phyloP scores from a whole-genome alignment of 768 basidiomycete genomes.

The Suillus fuscotomentosus region DNA sequence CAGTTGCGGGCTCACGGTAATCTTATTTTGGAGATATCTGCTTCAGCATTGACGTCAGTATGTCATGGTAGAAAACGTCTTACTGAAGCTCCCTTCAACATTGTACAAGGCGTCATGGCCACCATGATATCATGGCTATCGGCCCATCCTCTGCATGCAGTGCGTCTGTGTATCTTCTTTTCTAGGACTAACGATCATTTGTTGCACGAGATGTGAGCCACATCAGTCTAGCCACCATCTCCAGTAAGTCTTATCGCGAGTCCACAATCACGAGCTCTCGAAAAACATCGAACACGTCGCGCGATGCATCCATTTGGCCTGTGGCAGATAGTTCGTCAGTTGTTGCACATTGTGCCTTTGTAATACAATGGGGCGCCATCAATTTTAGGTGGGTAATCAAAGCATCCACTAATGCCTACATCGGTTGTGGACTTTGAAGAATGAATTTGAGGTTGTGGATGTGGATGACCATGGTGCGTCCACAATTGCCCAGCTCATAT shows the following conservation, averaged over 20 bases:
- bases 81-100: not conserved
- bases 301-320: too few species aligned
- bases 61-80: not conserved
- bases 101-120: not conserved
- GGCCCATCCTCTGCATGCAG: not conserved
- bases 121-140: not conserved
- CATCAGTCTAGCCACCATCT: not conserved
- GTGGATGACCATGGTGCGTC: not conserved
- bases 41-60: not conserved
- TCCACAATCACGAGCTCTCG: not conserved
- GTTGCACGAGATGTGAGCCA: not conserved
- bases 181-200: not conserved
- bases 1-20: not conserved
- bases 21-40: not conserved
- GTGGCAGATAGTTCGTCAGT: not conserved
- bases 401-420: not conserved
- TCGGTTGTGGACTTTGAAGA: not conserved
- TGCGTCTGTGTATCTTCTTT: not conserved
- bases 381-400: not conserved
- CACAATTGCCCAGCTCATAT: not conserved
- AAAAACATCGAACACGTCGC: not conserved
- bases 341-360: not conserved
- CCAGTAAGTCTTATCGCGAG: not conserved
- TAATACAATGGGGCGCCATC: not conserved
- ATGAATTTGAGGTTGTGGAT: not conserved